These are phyloP conservation scores for Sporothrix inflata DNA, from an alignment of 2,329 filamentous ascomycete genomes.

Conservation along the genomic window DNA sequence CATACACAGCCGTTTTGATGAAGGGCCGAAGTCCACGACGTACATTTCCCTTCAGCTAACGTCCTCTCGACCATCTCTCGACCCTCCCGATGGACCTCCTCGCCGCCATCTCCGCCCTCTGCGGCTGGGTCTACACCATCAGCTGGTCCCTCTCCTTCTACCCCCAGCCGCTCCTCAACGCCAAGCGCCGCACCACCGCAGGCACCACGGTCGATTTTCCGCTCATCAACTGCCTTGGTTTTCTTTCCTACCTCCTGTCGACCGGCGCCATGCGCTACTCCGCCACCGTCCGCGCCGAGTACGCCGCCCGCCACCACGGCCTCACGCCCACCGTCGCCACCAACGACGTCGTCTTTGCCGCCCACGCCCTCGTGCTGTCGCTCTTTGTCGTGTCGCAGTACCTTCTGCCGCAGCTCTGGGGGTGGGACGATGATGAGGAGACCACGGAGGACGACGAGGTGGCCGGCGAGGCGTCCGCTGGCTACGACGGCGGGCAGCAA, in stretches of 20 bases:
- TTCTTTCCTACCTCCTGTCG: slow-evolving; percentile 74
- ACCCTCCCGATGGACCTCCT: slow-evolving; percentile 45
- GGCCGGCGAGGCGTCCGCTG: background rate
- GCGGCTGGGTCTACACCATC: slow-evolving; percentile 76
- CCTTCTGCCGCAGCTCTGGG: slow-evolving; percentile 73
- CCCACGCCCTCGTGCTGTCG: slow-evolving; percentile 76
- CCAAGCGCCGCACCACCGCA: slow-evolving; percentile 71
- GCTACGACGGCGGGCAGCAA: background rate
- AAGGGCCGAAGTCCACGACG: background rate
- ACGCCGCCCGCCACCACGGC: slow-evolving; percentile 75
- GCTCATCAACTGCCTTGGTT: slow-evolving; percentile 70
- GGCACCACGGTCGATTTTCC: slow-evolving; percentile 91
- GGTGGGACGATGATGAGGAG: slow-evolving; percentile 58
- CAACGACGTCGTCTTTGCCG: slow-evolving; percentile 88
- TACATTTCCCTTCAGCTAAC: background rate
- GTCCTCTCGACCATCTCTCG: background rate
- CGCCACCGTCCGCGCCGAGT: slow-evolving; percentile 74
- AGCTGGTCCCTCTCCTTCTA: slow-evolving; percentile 92
- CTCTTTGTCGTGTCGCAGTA: slow-evolving; percentile 75
- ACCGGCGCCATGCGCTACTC: slow-evolving; percentile 79
- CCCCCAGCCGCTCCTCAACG: slow-evolving; percentile 84
- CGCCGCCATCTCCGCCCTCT: slow-evolving; percentile 56
- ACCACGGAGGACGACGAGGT: too few species aligned
- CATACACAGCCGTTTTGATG: too few species aligned
- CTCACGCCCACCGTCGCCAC: slow-evolving; percentile 81